phyloP scores from a whole-genome alignment of 148 eudicot species.

The Silene latifolia region DNA sequence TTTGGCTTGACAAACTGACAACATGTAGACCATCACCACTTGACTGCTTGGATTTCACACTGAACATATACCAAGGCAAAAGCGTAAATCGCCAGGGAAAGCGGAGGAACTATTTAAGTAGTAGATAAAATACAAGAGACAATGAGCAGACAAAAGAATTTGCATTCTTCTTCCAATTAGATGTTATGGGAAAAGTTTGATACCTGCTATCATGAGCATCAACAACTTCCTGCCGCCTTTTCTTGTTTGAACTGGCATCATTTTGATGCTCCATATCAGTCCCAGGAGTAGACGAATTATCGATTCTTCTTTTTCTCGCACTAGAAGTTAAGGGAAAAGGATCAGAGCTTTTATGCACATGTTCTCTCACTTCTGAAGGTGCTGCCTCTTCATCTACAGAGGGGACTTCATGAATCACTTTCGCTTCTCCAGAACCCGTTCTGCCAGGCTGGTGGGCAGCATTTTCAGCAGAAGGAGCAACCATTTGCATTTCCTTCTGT shows the following conservation, averaged over 20 bases:
- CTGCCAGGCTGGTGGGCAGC: slow-evolving; percentile 15
- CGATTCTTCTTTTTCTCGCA: slow-evolving; percentile 29
- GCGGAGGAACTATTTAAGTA: too few relatives aligned
- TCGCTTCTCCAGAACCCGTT: slow-evolving; percentile 34
- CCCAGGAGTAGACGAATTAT: slow-evolving; percentile 7
- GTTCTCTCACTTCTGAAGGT: slow-evolving; percentile 7
- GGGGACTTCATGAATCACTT: slow-evolving; percentile 47
- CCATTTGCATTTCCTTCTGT: slow-evolving; percentile 9
- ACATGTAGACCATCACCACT: slow-evolving; percentile 14
- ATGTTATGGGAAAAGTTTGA: background rate
- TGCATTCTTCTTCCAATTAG: background rate
- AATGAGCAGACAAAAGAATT: background rate
- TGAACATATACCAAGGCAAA: slow-evolving; percentile 1
- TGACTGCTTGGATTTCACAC: slow-evolving; percentile 14
- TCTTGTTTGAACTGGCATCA: slow-evolving; percentile 47
- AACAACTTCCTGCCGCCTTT: slow-evolving; percentile 47
- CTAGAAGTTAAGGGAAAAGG: slow-evolving; percentile 20
- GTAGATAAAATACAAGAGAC: background rate
- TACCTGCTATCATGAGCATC: slow-evolving; percentile 26
- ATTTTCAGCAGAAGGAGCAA: slow-evolving; percentile 12
- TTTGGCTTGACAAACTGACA: slow-evolving; percentile 15
- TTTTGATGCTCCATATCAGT: slow-evolving; percentile 29
- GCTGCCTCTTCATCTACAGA: slow-evolving; percentile 25
- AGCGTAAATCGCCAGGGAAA: slow-evolving; percentile 5
- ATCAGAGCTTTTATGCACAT: slow-evolving; percentile 16